Percentiles rank a stretch among this genome's conserved stretches.
phyloP scores from a whole-genome alignment of 2,329 filamentous ascomycete species.

The Neophaeococcomyces mojaviensis region DNA sequence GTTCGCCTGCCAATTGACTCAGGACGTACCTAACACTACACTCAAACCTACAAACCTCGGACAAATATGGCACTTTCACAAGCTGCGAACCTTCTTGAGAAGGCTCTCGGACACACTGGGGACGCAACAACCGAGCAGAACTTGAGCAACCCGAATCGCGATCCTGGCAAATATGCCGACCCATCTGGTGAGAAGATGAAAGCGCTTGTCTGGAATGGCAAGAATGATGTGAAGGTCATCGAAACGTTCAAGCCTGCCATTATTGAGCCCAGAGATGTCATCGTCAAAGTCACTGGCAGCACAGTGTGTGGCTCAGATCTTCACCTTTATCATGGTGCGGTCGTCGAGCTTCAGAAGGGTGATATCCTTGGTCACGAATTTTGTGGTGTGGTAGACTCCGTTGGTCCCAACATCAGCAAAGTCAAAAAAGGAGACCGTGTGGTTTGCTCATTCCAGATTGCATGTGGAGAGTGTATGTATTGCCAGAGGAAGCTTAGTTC shows the following conservation, averaged over 20 bases:
- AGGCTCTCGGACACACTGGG: conserved; percentile 59
- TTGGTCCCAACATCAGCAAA: conserved; percentile 49
- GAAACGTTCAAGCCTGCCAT: conserved; percentile 64
- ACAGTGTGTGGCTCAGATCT: conserved; percentile 57
- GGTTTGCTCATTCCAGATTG: conserved; percentile 81
- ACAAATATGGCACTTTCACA: conserved; percentile 52
- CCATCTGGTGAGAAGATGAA: conserved; percentile 60
- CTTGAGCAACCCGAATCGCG: conserved; percentile 55
- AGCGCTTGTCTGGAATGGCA: conserved; percentile 73
- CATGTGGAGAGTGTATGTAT: conserved; percentile 59
- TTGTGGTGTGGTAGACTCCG: conserved; percentile 44
- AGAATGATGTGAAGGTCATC: conserved; percentile 68
- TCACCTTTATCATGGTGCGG: conserved; percentile 43
- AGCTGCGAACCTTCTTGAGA: conserved; percentile 61
- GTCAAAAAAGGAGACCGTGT: conserved; percentile 59
- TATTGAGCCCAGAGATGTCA: conserved; percentile 67
- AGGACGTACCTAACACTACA: too few relatives aligned
- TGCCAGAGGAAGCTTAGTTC: conserved; percentile 66
- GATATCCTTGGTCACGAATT: conserved; percentile 60
- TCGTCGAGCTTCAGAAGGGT: conserved; percentile 55
- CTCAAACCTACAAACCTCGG: too few relatives aligned
- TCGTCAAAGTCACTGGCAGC: conserved; percentile 66
- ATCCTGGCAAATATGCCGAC: conserved; percentile 45
- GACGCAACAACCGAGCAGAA: conserved; percentile 62
- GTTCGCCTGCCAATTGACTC: too few relatives aligned